Percentiles rank a stretch among this genome's conserved stretches.
Evolutionary conservation across 768 basidiomycete genomes (phyloP).

Genomic region (Trametes villosa): DNA sequence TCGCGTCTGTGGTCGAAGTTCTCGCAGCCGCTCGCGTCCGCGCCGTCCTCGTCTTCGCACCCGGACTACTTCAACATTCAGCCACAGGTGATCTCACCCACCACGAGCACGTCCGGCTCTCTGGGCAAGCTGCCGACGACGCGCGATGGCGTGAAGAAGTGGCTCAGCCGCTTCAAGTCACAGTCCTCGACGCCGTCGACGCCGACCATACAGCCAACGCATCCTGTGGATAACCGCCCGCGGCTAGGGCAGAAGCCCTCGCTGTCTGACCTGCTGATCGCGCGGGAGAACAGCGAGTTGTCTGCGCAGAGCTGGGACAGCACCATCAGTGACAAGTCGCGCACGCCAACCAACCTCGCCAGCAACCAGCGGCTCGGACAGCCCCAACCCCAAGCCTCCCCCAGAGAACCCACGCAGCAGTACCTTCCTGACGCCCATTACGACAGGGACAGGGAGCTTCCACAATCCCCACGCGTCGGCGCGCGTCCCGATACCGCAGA

Average conservation of each 20-base stretch:
- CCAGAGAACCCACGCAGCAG: constrained; percentile 1
- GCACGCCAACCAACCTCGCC: constrained; percentile 50
- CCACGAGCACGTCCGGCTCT: constrained; percentile 46
- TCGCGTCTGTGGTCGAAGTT: constrained; percentile 63
- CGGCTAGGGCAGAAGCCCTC: constrained; percentile 60
- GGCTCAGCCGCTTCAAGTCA: constrained; percentile 64
- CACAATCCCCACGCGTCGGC: constrained; percentile 6
- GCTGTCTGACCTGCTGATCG: constrained; percentile 64
- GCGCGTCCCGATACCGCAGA: constrained; percentile 14
- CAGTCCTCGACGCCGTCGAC: constrained; percentile 45
- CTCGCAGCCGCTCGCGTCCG: constrained; percentile 43
- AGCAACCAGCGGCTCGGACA: constrained; percentile 23
- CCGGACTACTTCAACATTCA: constrained; percentile 33
- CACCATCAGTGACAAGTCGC: constrained; percentile 48
- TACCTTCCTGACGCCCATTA: neutral
- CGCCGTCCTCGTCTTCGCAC: constrained; percentile 52
- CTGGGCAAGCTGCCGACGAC: constrained; percentile 67
- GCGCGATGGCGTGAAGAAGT: constrained; percentile 78
- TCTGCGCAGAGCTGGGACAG: constrained; percentile 68
- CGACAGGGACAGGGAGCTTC: constrained; percentile 3
- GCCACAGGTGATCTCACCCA: constrained; percentile 15
- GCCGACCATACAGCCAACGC: constrained; percentile 27
- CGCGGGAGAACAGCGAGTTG: constrained; percentile 60
- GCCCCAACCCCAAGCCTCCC: constrained; percentile 9
- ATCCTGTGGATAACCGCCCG: constrained; percentile 36